A percentile compares a stretch with the other conserved stretches of the same genome.
Evolutionary conservation across 208 protist genomes (phyloP).

Genomic region (Herpetomonas tarakana): DNA sequence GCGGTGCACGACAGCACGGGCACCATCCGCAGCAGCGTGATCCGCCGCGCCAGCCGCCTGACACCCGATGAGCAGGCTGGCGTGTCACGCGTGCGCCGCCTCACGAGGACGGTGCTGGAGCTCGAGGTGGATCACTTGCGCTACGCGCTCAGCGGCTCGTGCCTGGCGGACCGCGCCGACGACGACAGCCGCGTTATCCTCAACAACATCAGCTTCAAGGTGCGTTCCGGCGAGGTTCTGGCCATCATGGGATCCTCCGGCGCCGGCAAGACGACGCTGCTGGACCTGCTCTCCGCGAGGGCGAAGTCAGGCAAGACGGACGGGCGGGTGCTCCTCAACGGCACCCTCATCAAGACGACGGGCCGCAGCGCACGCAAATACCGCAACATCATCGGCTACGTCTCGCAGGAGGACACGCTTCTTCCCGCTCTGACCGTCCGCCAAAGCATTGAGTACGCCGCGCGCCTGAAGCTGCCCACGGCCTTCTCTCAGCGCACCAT

Average conservation of each 20-base stretch:
- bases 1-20: no score
- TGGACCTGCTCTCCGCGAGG: constrained; percentile 76
- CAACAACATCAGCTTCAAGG: constrained; percentile 71
- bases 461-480: constrained; percentile 83
- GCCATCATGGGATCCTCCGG: constrained; percentile 90
- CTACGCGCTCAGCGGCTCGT: constrained; percentile 46
- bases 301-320: constrained; percentile 44
- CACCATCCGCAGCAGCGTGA: constrained; percentile 23
- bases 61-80: constrained; percentile 28
- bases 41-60: constrained; percentile 19
- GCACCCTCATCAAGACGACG: constrained; percentile 35
- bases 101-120: constrained; percentile 47
- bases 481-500: constrained; percentile 74
- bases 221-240: constrained; percentile 77
- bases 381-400: constrained; percentile 87
- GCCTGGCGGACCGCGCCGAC: constrained; percentile 30
- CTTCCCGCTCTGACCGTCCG: constrained; percentile 83
- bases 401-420: constrained; percentile 91
- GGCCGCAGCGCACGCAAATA: constrained; percentile 37
- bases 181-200: constrained; percentile 50
- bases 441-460: constrained; percentile 87
- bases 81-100: constrained; percentile 29
- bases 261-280: no score
- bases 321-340: constrained; percentile 72
- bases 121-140: constrained; percentile 48